Evolutionary conservation across 371 early-diverging fungal genomes (phyloP), one percentile per base, ranked within the genome.

Genomic region (Apophysomyces sp.): DNA sequence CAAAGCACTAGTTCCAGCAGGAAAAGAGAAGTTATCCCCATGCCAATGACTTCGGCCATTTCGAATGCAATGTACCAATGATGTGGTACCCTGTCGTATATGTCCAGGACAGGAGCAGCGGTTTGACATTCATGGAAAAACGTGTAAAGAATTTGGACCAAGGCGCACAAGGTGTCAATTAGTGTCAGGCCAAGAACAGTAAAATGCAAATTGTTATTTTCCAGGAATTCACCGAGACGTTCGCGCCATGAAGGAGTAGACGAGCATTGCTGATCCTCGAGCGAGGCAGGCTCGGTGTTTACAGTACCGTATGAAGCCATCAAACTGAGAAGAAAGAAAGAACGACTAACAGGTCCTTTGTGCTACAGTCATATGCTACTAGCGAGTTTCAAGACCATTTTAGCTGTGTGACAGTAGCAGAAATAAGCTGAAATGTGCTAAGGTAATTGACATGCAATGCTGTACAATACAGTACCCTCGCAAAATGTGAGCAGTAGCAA

Each of bases 21-120:
- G 52, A 81, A 81, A 5, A 81, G 21, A 21, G 73, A 59, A 21
- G 74, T 74, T 16, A 81, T 73, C 6, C 34, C 30, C n/a, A 69
- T 57, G 56, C 69, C 71, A 18, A 74, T 60, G 2, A 66, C 52
- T 27, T 76, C 78, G 0, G 78, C 74, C 8, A 66, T 41, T 41
- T 75, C 76, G 49, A 73, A 69, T 0, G 67, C 64, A 31, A 72
- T 37, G 15, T 69, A 36, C 55, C 65, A 60, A 24, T 37, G 24
- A 37, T 57, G 58, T 28, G 11, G n/a, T 3, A 52, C 36, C 30
- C 21, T 13, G 11, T 31, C 49, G 12, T 30, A 49, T 44, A 67
- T 13, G 24, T 44, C 8, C 3, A 44, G 39, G 31, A 28, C 34
- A 29, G 53, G 40, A 5, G 16, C 24, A 52, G 40, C 54, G 13